Base-by-base conservation (phyloP, 345 rosid species). In the Brassica cretica region DNA sequence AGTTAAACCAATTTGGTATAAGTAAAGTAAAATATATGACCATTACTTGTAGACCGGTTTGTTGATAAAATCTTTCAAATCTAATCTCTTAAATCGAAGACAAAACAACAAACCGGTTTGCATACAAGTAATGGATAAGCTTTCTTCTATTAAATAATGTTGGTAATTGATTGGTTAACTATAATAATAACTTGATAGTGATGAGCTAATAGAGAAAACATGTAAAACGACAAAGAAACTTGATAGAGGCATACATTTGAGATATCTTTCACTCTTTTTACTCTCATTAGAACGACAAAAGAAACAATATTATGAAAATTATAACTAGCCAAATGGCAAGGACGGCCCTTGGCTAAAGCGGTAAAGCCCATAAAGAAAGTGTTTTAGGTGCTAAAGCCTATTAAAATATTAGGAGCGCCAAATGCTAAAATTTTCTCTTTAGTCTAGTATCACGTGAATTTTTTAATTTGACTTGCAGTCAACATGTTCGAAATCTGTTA, bases 221-320 rank as follows among this genome's bases (percentile, higher is more conserved):
- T 63, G 62, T 60, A 64, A 44, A 73, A 51, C 25, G 30, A 37
- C 33, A 37, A 37, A 37, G 9, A 37, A 39, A 39, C 46, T 39
- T 39, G 46, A 39, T 39, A 39, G 46, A 8, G 46, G 66, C 8
- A 8, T 25, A 14, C 8, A 10, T 44, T 65, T 9, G 67, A 16
- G 74, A 76, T 44, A 71, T 39, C 18, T 71, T 78, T 21, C 73
- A 66, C 64, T 58, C 77, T 66, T 66, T 46, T 67, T 73, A 78
- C 49, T 67, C 6, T 21, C 68, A 33, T 35, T 32, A 21, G 73
- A 67, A 49, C 24, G 66, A 56, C 72, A 64, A 49, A 49, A 49
- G 8, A 73, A 60, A 72, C 58, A 78, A 72, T 46, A 51, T 8
- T 60, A 46, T 30, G 58, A 60, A 72, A 78, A 9, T 41, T 72